These are phyloP conservation scores for Cutaneotrichosporon cavernicola DNA, from an alignment of 1,284 basidiomycete species.

Conservation along the genomic window DNA sequence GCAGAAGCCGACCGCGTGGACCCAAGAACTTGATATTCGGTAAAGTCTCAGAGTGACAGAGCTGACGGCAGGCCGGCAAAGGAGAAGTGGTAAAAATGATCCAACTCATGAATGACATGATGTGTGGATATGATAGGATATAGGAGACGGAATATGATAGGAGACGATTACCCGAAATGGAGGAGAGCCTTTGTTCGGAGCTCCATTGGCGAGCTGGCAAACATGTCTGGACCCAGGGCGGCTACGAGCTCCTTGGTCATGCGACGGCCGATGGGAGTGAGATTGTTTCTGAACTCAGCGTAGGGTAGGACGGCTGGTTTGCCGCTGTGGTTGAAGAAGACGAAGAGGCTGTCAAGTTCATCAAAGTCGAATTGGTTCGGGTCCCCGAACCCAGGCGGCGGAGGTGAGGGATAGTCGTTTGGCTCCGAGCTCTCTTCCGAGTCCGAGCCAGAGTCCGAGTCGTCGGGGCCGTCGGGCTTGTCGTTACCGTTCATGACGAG, in stretches of 20 bases:
- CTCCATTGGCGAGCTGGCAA: constrained; percentile 12
- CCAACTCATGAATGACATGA: too few species aligned
- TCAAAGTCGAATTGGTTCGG: constrained; percentile 26
- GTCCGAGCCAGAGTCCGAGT: constrained; percentile 21
- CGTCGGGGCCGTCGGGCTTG: not conserved
- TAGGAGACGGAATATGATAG: not conserved
- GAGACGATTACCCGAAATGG: constrained; percentile 11
- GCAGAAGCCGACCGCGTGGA: constrained; percentile 48
- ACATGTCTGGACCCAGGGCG: constrained; percentile 18
- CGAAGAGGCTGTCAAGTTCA: constrained; percentile 32
- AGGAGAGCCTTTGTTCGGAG: constrained; percentile 16
- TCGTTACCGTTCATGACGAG: not conserved
- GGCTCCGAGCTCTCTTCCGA: constrained; percentile 24
- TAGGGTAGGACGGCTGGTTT: constrained; percentile 15
- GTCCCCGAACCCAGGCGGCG: constrained; percentile 46
- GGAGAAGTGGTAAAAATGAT: constrained; percentile 17
- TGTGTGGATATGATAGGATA: not conserved
- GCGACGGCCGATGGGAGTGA: constrained; percentile 9
- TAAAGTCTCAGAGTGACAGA: not conserved
- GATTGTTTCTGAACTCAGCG: constrained; percentile 8
- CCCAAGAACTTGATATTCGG: constrained; percentile 46
- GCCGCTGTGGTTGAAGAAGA: constrained; percentile 26
- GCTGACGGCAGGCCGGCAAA: constrained; percentile 18
- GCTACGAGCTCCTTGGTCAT: constrained; percentile 18
- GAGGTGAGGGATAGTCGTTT: constrained; percentile 34